These are phyloP conservation scores for Sarcodon sp. DNA, from an alignment of 768 basidiomycete genomes.

Conservation along the genomic window DNA sequence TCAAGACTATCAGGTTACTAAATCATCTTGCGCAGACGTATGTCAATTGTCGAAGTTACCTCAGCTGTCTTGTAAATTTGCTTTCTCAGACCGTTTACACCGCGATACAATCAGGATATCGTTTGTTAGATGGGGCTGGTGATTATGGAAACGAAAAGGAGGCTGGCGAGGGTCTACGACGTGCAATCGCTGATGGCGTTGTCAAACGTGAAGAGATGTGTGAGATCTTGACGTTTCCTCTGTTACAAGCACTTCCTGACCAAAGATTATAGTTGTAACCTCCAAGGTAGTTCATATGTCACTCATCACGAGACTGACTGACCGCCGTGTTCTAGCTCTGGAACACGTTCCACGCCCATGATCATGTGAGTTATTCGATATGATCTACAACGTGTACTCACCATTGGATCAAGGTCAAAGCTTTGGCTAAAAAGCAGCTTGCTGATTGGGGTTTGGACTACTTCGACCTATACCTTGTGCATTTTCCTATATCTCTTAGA, in stretches of 20 bases:
- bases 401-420: slow-evolving; percentile 30
- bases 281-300: slow-evolving; percentile 42
- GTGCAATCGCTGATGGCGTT: slow-evolving; percentile 69
- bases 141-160: slow-evolving; percentile 89
- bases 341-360: slow-evolving; percentile 80
- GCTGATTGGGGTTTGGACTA: slow-evolving; percentile 75
- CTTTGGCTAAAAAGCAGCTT: slow-evolving; percentile 49
- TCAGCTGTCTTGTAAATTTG: no score
- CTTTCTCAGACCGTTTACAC: slow-evolving; percentile 57
- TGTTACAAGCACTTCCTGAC: background rate
- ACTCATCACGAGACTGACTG: background rate
- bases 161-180: slow-evolving; percentile 65
- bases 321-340: slow-evolving; percentile 37
- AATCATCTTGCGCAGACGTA: slow-evolving; percentile 47
- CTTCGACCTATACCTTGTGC: slow-evolving; percentile 71
- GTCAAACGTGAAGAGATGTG: slow-evolving; percentile 84
- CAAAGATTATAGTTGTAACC: slow-evolving; percentile 47
- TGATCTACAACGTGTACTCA: background rate
- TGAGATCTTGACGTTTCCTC: slow-evolving; percentile 21
- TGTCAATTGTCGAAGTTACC: slow-evolving; percentile 6
- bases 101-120: slow-evolving; percentile 78
- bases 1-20: slow-evolving; percentile 32
- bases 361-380: slow-evolving; percentile 37
- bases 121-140: slow-evolving; percentile 76
- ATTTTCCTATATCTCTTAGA: slow-evolving; percentile 75